phyloP scores from a whole-genome alignment of 805 yeast genomes.

The Wickerhamiella alocasiicola region DNA sequence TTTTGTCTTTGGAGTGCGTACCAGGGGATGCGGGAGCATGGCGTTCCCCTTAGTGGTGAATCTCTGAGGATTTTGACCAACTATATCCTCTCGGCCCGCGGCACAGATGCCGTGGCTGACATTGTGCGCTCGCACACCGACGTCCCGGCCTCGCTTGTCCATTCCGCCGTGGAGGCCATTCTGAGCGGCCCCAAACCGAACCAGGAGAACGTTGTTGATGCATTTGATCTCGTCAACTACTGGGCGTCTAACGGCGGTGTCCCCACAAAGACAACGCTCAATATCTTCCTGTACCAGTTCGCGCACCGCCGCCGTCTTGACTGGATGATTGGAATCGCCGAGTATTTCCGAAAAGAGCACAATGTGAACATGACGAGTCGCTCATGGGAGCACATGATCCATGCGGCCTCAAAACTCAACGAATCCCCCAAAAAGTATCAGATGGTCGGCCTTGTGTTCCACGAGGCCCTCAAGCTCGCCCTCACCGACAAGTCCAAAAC shows the following conservation, averaged over 20 bases:
- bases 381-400: constrained; percentile 4
- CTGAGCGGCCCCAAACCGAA: not conserved
- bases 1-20: not conserved
- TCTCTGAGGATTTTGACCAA: not conserved
- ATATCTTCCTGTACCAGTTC: constrained; percentile 4
- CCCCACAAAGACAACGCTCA: constrained; percentile 4
- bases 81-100: not conserved
- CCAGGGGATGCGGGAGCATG: constrained; percentile 2
- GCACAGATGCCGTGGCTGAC: not conserved
- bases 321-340: constrained; percentile 8
- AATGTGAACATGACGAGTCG: not conserved
- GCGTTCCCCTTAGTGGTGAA: constrained; percentile 2
- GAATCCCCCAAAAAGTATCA: constrained; percentile 1
- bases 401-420: not conserved
- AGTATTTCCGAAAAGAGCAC: constrained; percentile 4
- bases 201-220: constrained; percentile 3
- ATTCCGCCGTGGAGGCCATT: not conserved
- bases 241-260: constrained; percentile 5
- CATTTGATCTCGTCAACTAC: constrained; percentile 3
- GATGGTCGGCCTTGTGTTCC: not conserved
- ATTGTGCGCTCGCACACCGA: not conserved
- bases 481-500: not conserved
- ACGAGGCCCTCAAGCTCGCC: constrained; percentile 4
- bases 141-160: not conserved
- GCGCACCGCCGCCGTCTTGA: constrained; percentile 5